These are phyloP conservation scores for Gentiana macrophylla DNA, from an alignment of 257 asterid species.

Conservation along the genomic window DNA sequence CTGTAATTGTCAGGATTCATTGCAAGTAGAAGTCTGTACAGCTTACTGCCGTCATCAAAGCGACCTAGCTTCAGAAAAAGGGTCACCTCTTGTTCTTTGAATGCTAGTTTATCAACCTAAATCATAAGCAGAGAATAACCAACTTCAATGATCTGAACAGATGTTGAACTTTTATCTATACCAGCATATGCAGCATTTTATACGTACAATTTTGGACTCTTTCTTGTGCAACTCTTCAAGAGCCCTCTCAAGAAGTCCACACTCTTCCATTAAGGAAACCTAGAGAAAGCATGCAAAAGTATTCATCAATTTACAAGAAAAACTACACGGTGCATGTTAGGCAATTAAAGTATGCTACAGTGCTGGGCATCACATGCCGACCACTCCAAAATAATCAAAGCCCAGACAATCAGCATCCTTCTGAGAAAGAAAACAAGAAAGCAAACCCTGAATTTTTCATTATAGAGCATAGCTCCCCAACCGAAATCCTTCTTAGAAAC, in stretches of 20 bases:
- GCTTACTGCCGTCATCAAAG: constrained; percentile 68
- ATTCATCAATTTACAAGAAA: not conserved
- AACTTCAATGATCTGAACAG: constrained; percentile 3
- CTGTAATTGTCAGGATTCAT: constrained; percentile 96
- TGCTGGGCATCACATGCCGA: no score
- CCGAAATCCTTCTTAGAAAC: not conserved
- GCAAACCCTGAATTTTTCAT: not conserved
- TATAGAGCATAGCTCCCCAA: not conserved
- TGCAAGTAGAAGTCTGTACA: constrained; percentile 62
- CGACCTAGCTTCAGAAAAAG: constrained; percentile 77
- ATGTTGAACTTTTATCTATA: not conserved
- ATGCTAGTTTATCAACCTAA: constrained; percentile 78
- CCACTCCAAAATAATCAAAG: not conserved
- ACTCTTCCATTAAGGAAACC: constrained; percentile 81
- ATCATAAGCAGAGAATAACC: constrained; percentile 17
- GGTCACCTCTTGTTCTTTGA: constrained; percentile 84
- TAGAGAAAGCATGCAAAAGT: constrained; percentile 19
- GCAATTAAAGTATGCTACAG: not conserved
- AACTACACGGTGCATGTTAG: not conserved
- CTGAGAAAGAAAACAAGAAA: not conserved
- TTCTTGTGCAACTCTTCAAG: constrained; percentile 81
- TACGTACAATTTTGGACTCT: constrained; percentile 78
- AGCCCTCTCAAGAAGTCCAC: constrained; percentile 81
- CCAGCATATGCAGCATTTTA: constrained; percentile 6
- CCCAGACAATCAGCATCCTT: not conserved